phyloP scores from a whole-genome alignment of 257 asterid species.

The Eustoma russellianum region DNA sequence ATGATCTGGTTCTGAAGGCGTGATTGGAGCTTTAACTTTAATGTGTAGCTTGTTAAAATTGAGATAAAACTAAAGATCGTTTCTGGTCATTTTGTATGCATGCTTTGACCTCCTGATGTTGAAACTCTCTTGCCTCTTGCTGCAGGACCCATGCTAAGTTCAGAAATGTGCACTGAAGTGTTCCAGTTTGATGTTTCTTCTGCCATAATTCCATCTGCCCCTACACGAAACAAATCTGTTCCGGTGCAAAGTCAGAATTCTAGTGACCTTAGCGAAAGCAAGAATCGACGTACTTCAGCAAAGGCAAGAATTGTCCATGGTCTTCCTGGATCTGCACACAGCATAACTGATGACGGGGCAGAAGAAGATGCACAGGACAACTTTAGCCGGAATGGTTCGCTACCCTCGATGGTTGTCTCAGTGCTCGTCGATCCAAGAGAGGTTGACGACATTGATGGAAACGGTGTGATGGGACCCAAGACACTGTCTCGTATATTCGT shows the following conservation, averaged over 20 bases:
- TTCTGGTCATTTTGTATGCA: too few relatives aligned
- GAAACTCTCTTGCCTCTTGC: conserved; percentile 4
- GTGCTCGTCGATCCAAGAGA: conserved; percentile 96
- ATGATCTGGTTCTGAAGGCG: too few relatives aligned
- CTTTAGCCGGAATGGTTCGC: conserved; percentile 27
- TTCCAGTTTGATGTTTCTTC: conserved; percentile 89
- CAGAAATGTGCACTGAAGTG: conserved; percentile 95
- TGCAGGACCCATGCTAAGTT: conserved; percentile 85
- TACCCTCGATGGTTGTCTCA: conserved; percentile 86
- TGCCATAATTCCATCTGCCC: conserved; percentile 54
- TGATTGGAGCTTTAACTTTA: too few relatives aligned
- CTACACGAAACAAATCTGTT: conserved; percentile 43
- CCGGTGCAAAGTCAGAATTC: conserved; percentile 36
- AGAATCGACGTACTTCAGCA: conserved; percentile 38
- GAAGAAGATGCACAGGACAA: conserved; percentile 33
- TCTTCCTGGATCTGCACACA: conserved; percentile 43
- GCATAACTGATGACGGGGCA: conserved; percentile 39
- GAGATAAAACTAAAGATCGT: too few relatives aligned
- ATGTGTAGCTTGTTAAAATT: too few relatives aligned
- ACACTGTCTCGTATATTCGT: conserved; percentile 74
- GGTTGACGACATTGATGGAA: conserved; percentile 61
- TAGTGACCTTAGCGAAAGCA: conserved; percentile 30
- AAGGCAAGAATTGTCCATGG: conserved; percentile 72
- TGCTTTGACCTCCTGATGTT: too few relatives aligned
- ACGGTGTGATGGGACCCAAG: conserved; percentile 65